These are phyloP conservation scores for Suillus cothurnatus DNA, from an alignment of 768 basidiomycete genomes.

Conservation along the genomic window DNA sequence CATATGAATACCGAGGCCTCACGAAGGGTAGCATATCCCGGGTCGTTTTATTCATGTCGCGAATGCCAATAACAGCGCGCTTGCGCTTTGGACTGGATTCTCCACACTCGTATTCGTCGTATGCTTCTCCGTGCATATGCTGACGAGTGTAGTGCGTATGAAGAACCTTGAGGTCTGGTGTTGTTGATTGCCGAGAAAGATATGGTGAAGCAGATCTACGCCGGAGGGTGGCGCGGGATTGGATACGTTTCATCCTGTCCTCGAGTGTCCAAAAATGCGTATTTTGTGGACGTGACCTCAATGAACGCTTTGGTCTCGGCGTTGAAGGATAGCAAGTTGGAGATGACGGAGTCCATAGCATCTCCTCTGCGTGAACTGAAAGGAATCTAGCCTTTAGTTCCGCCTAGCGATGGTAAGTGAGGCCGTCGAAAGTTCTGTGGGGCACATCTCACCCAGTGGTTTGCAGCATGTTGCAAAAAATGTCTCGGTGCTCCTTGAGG, in stretches of 20 bases:
- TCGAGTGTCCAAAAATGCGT: not conserved
- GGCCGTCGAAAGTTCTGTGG: not conserved
- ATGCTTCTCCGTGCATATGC: not conserved
- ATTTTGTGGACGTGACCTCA: not conserved
- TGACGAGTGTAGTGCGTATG: not conserved
- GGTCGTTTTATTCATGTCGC: not conserved
- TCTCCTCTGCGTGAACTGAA: not conserved
- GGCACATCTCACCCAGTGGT: not conserved
- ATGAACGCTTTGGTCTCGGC: not conserved
- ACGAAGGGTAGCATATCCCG: not conserved
- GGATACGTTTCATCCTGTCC: not conserved
- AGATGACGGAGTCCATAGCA: not conserved
- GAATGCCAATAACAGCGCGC: not conserved
- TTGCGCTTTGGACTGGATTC: conserved; percentile 3
- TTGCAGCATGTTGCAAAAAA: not conserved
- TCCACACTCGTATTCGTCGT: not conserved
- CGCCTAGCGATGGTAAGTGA: not conserved
- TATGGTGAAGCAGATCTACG: not conserved
- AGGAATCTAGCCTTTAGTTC: conserved; percentile 4
- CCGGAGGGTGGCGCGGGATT: not conserved
- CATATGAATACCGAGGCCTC: not conserved
- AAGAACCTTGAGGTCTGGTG: not conserved
- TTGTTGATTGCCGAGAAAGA: not conserved
- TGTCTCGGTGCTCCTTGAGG: not conserved
- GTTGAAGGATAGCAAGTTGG: not conserved